Percentiles rank a stretch among this genome's conserved stretches.
These are phyloP conservation scores for Batkoa obscura DNA, from an alignment of 371 early-diverging fungal genomes.

Conservation along the genomic window DNA sequence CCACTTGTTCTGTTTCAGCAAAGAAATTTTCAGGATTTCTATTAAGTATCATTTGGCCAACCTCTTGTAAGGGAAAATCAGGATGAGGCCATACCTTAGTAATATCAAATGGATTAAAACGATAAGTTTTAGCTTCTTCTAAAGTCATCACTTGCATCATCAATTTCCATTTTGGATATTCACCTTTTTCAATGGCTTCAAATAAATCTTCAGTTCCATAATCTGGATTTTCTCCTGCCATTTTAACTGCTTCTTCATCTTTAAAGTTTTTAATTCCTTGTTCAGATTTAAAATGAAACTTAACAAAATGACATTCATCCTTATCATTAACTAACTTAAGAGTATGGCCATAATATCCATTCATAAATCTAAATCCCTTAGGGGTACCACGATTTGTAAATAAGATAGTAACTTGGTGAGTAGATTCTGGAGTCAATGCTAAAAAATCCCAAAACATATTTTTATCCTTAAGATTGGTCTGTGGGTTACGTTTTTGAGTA, in stretches of 20 bases:
- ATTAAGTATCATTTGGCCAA: constrained; percentile 54
- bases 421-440: constrained; percentile 50
- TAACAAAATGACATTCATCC: constrained; percentile 50
- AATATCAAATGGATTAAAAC: constrained; percentile 62
- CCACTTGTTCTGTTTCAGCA: constrained; percentile 62
- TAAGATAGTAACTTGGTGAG: constrained; percentile 59
- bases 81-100: constrained; percentile 68
- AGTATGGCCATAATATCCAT: constrained; percentile 60
- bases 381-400: constrained; percentile 69
- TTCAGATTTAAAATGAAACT: constrained; percentile 73
- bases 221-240: constrained; percentile 49
- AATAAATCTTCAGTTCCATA: constrained; percentile 56
- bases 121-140: constrained; percentile 46
- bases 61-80: constrained; percentile 45
- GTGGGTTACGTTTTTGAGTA: constrained; percentile 61
- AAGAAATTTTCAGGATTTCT: constrained; percentile 61
- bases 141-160: constrained; percentile 54
- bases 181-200: constrained; percentile 44
- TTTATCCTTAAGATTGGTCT: constrained; percentile 34
- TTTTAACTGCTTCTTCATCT: constrained; percentile 33
- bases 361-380: constrained; percentile 55
- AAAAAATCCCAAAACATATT: constrained; percentile 49
- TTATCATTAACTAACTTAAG: constrained; percentile 50
- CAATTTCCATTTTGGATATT: constrained; percentile 53
- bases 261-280: constrained; percentile 56